A percentile compares a stretch with the other conserved stretches of the same genome.
phyloP scores from a whole-genome alignment of 2,329 filamentous ascomycete species.

The Ophiobolus disseminans region DNA sequence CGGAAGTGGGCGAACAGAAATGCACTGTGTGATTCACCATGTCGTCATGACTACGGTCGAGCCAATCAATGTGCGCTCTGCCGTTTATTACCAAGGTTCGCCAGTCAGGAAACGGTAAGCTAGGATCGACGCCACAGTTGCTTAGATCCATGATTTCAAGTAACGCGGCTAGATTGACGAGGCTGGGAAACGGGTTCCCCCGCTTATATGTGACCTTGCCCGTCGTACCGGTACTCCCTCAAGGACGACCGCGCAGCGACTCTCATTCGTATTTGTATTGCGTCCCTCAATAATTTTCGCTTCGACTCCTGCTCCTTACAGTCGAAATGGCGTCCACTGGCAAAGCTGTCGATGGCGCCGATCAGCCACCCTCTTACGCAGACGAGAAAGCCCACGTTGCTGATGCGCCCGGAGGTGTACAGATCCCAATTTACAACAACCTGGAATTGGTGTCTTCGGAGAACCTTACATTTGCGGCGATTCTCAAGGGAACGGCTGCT shows the following conservation, averaged over 20 bases:
- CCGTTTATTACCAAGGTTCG: conserved; percentile 15
- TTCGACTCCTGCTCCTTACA: not conserved
- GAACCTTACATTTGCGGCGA: conserved; percentile 32
- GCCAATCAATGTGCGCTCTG: conserved; percentile 6
- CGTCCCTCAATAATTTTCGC: not conserved
- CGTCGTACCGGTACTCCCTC: conserved; percentile 5
- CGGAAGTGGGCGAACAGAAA: not conserved
- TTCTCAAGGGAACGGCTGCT: conserved; percentile 35
- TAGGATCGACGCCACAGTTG: conserved; percentile 18
- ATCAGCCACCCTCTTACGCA: not conserved
- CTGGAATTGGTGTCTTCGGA: conserved; percentile 30
- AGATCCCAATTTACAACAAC: conserved; percentile 38
- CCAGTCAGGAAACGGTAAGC: conserved; percentile 11
- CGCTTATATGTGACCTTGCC: conserved; percentile 19
- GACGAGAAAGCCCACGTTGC: conserved; percentile 7
- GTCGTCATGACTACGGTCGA: conserved; percentile 12
- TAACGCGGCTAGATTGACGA: conserved; percentile 8
- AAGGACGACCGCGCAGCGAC: conserved; percentile 4
- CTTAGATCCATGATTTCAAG: conserved; percentile 25
- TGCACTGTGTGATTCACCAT: conserved; percentile 1
- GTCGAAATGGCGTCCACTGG: conserved; percentile 13
- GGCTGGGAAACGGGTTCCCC: conserved; percentile 4
- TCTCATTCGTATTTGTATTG: conserved; percentile 3
- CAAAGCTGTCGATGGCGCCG: not conserved
- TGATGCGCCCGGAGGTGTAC: conserved; percentile 16